Conservation (phyloP, 768 basidiomycete species). For the Lyophyllum atratum region DNA sequence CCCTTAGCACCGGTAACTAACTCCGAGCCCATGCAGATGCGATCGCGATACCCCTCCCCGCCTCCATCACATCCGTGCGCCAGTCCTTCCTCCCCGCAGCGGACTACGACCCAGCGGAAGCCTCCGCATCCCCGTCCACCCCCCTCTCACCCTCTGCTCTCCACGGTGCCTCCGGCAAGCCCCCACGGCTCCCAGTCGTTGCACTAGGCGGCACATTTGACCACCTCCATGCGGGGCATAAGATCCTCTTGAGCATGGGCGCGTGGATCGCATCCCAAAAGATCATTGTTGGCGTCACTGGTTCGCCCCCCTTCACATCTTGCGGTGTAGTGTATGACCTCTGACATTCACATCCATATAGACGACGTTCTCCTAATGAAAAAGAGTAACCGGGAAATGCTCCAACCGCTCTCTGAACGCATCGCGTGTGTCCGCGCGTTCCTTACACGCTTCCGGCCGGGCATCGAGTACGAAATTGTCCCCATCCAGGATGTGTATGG, state of each 20-base stretch:
- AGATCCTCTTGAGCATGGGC: slow-evolving; percentile 92
- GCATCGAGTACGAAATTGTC: slow-evolving; percentile 65
- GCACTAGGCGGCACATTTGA: slow-evolving; percentile 96
- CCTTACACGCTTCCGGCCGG: slow-evolving; percentile 68
- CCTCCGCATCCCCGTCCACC: not conserved
- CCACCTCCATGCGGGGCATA: slow-evolving; percentile 96
- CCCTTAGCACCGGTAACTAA: slow-evolving; percentile 1
- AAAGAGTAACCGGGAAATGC: slow-evolving; percentile 68
- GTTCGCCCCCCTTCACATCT: slow-evolving; percentile 38
- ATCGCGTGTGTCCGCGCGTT: slow-evolving; percentile 64
- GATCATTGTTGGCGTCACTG: slow-evolving; percentile 89
- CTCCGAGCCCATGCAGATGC: slow-evolving; percentile 30
- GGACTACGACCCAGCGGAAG: slow-evolving; percentile 14
- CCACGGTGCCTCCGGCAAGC: slow-evolving; percentile 14
- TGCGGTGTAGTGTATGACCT: slow-evolving; percentile 9
- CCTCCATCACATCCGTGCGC: slow-evolving; percentile 38
- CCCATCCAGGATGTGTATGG: slow-evolving; percentile 87
- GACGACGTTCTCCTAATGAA: slow-evolving; percentile 70
- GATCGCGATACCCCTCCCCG: slow-evolving; percentile 43
- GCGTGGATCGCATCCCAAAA: slow-evolving; percentile 79
- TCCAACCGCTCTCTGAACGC: slow-evolving; percentile 64
- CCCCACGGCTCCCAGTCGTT: slow-evolving; percentile 59
- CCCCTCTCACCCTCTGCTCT: slow-evolving; percentile 2
- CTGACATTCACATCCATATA: slow-evolving; percentile 26
- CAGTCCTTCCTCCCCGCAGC: slow-evolving; percentile 37